Conservation (phyloP, 2,329 filamentous ascomycete species). For the Diaporthe citriasiana region DNA sequence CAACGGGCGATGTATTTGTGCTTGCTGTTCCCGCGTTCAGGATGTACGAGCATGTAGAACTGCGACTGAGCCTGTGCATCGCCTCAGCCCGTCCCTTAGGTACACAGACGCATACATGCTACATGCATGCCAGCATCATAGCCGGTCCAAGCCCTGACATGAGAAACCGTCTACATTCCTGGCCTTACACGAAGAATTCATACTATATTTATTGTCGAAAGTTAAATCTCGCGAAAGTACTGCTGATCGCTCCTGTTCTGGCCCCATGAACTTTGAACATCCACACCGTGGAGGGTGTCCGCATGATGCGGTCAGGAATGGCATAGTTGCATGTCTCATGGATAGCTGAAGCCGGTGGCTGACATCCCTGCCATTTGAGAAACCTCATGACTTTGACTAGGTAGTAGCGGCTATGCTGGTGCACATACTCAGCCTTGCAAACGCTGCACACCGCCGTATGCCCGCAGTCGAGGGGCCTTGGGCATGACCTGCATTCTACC, state of each 20-base stretch:
- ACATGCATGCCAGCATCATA: background rate
- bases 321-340: background rate
- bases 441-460: background rate
- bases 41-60: background rate
- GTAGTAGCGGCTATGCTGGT: slow-evolving; percentile 6
- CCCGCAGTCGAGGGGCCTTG: background rate
- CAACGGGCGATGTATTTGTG: background rate
- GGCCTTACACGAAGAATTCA: background rate
- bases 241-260: background rate
- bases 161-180: background rate
- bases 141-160: too few relatives aligned
- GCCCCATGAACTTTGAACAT: background rate
- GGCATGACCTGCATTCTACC: background rate
- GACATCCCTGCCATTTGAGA: background rate
- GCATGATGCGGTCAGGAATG: background rate
- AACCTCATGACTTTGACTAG: background rate
- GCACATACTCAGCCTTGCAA: slow-evolving; percentile 8
- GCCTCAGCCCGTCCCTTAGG: background rate
- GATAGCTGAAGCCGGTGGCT: background rate
- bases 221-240: background rate
- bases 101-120: background rate
- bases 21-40: background rate
- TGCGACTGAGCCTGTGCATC: background rate
- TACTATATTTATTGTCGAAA: background rate
- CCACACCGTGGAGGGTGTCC: too few relatives aligned